Base-by-base conservation (phyloP, 176 grass and related monocot species). In the Chrysopogon serrulatus region DNA sequence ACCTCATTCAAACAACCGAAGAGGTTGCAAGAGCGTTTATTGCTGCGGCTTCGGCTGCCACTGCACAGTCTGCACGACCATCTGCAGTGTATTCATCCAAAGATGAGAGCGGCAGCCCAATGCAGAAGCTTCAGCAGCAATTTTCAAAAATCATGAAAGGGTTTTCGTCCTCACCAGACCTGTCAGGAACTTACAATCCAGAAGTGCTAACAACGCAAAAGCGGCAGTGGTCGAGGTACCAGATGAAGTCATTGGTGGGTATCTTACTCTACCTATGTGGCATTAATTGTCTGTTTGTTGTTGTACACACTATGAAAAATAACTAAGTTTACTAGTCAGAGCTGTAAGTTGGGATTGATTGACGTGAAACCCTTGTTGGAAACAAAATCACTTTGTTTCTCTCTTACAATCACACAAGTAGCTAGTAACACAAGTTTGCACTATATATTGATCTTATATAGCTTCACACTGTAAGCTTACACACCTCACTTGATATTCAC, bases 161-260 rank as follows among this genome's bases (percentile, higher is more conserved):
- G 43, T 92, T 94, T 60, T 92, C 93, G 33, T 65, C 92, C 74
- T 73, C 87, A 84, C 91, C 87, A 76, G 97, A 99, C 80, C 78
- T 89, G 14, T 80, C 82, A 39, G 85, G 93, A 49, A 54, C 93
- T 69, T 99, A 99, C 80, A 96, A 99, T 76, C 97, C 97, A 4
- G 97, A 99, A 75, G 79, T 96, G 68, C 88, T 99, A 75, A 99
- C 97, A 4, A 96, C 89, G 5, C 97, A 96, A 41, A 99, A 99
- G 47, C 88, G 88, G 23, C 97, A 96, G 73, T 99, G 97, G 97
- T 81, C 93, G 1, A 90, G 97, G 76, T 99, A 96, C 86, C 97
- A 99, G 65, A 84, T 94, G 15, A 93, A 94, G 74, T 92, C 91
- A 87, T 35, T 90, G 89, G 97, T 96, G 78, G 79, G 84, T 76